Percentiles rank a stretch among this genome's conserved stretches.
Evolutionary conservation across 2,329 filamentous ascomycete genomes (phyloP).

Genomic region (Fusarium heterosporum): DNA sequence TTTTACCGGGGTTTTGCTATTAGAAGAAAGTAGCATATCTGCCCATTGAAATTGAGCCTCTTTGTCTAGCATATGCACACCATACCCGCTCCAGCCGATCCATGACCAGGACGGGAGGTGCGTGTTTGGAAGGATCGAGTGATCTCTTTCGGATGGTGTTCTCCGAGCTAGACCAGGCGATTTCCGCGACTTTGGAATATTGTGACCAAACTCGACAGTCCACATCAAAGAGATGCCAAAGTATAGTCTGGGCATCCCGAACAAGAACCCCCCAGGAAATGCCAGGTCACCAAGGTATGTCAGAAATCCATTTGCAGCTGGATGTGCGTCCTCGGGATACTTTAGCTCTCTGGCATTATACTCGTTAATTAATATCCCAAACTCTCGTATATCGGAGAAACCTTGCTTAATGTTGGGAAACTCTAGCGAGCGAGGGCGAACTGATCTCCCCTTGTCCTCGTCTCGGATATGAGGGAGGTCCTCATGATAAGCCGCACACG

Average conservation of each 20-base stretch:
- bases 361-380: background rate
- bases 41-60: slow-evolving; percentile 1
- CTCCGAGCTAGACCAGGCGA: background rate
- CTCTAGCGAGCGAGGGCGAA: background rate
- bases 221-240: slow-evolving; percentile 2
- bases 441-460: background rate
- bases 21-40: background rate
- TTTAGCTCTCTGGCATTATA: background rate
- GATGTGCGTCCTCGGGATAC: slow-evolving; percentile 3
- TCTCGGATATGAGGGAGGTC: background rate
- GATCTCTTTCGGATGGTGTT: background rate
- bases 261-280: background rate
- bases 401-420: slow-evolving; percentile 1
- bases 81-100: background rate
- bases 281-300: background rate
- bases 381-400: background rate
- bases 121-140: background rate
- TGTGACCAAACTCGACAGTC: background rate
- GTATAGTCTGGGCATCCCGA: background rate
- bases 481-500: background rate
- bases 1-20: background rate
- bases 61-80: background rate
- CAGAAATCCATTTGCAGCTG: background rate
- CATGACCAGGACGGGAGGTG: slow-evolving; percentile 2
- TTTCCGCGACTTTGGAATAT: background rate